Evolutionary conservation across 306 rosid species (phyloP).

Genomic region (Sechiopsis laciniata): DNA sequence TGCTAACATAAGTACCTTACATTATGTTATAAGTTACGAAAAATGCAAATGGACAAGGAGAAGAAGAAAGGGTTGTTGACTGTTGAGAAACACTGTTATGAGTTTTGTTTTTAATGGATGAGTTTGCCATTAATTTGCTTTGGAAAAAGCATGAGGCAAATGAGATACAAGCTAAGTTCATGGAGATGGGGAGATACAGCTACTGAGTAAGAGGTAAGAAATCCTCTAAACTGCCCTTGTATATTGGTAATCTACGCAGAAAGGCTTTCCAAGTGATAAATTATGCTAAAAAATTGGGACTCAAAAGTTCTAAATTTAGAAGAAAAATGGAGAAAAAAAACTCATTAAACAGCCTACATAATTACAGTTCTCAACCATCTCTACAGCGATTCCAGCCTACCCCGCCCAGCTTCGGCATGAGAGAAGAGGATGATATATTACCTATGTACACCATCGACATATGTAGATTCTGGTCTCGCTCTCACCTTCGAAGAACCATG

Average conservation of each 20-base stretch:
- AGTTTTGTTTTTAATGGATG: constrained; percentile 5
- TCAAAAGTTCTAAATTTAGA: constrained; percentile 5
- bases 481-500: constrained; percentile 25
- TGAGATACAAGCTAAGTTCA: constrained; percentile 12
- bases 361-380: constrained; percentile 60
- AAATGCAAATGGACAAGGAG: background rate
- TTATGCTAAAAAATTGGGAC: constrained; percentile 27
- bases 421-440: constrained; percentile 38
- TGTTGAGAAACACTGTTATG: background rate
- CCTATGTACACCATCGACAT: constrained; percentile 62
- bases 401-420: too few relatives aligned
- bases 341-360: constrained; percentile 41
- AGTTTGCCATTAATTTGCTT: background rate
- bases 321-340: constrained; percentile 25
- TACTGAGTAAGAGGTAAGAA: constrained; percentile 1
- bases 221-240: constrained; percentile 13
- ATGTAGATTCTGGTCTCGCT: constrained; percentile 21
- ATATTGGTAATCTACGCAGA: constrained; percentile 8
- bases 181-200: background rate
- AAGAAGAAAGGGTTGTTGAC: background rate
- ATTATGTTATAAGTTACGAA: constrained; percentile 1
- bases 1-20: constrained; percentile 7
- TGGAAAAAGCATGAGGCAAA: constrained; percentile 11
- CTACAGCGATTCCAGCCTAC: constrained; percentile 31
- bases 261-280: constrained; percentile 35